phyloP scores from a whole-genome alignment of 306 rosid genomes.

The Cicer cuneatum region DNA sequence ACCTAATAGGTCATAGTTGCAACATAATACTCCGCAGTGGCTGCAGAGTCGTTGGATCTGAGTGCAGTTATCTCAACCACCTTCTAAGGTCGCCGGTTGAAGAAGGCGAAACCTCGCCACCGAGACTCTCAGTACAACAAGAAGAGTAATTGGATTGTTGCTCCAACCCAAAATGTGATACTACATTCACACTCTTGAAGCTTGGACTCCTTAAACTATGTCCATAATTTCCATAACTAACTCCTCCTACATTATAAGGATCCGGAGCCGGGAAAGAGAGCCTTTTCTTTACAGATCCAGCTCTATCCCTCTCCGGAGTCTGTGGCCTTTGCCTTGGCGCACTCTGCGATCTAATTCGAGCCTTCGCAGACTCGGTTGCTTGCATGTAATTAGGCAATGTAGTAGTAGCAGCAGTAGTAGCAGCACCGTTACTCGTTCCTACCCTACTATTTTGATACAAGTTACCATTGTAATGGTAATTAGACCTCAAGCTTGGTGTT shows the following conservation, averaged over 20 bases:
- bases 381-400: slow-evolving; percentile 97
- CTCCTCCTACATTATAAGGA: slow-evolving; percentile 57
- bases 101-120: slow-evolving; percentile 91
- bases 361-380: slow-evolving; percentile 94
- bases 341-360: slow-evolving; percentile 86
- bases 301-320: slow-evolving; percentile 87
- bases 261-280: slow-evolving; percentile 90
- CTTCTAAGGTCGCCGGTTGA: slow-evolving; percentile 85
- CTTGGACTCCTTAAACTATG: slow-evolving; percentile 89
- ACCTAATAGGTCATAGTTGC: slow-evolving; percentile 24
- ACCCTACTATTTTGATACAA: slow-evolving; percentile 57
- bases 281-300: slow-evolving; percentile 85
- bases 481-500: slow-evolving; percentile 90
- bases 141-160: slow-evolving; percentile 94
- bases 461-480: slow-evolving; percentile 66
- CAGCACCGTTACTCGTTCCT: slow-evolving; percentile 49
- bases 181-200: slow-evolving; percentile 75
- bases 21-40: neutral
- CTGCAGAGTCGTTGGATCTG: neutral
- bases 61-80: slow-evolving; percentile 66
- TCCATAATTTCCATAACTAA: slow-evolving; percentile 63
- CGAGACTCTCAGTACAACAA: slow-evolving; percentile 84
- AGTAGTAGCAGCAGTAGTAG: slow-evolving; percentile 4
- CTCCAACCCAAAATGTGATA: slow-evolving; percentile 67
- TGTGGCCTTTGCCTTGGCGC: slow-evolving; percentile 92